phyloP scores from a whole-genome alignment of 345 rosid genomes.

The Microthlaspi erraticum region DNA sequence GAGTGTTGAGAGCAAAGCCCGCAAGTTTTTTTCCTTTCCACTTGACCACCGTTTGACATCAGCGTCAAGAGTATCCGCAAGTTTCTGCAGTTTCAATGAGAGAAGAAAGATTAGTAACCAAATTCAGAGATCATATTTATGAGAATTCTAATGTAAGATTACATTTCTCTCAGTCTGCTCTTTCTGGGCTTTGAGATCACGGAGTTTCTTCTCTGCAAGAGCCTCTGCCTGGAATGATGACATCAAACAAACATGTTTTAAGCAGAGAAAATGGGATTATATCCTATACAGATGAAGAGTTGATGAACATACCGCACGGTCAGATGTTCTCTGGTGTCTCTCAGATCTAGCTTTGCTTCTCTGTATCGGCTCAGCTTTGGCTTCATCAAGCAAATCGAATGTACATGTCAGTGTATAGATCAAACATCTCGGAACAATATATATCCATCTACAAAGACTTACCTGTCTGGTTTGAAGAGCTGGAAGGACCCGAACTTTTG shows the following conservation, averaged over 20 bases:
- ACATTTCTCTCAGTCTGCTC: slow-evolving; percentile 97
- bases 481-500: slow-evolving; percentile 51
- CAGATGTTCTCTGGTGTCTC: slow-evolving; percentile 81
- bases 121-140: slow-evolving; percentile 9
- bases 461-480: slow-evolving; percentile 54
- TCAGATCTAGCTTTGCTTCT: slow-evolving; percentile 72
- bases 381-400: slow-evolving; percentile 48
- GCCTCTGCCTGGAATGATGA: slow-evolving; percentile 76
- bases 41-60: slow-evolving; percentile 94
- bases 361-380: slow-evolving; percentile 61
- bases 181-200: slow-evolving; percentile 78
- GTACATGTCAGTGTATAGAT: slow-evolving; percentile 26
- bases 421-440: slow-evolving; percentile 23
- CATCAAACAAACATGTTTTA: slow-evolving; percentile 32
- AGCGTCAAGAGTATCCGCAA: slow-evolving; percentile 78
- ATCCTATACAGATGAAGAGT: slow-evolving; percentile 12
- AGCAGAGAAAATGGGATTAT: slow-evolving; percentile 22
- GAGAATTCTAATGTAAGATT: slow-evolving; percentile 32
- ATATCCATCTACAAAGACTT: slow-evolving; percentile 26
- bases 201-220: slow-evolving; percentile 92
- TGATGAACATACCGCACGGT: slow-evolving; percentile 70
- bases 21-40: slow-evolving; percentile 89
- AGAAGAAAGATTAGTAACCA: slow-evolving; percentile 26
- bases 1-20: slow-evolving; percentile 89
- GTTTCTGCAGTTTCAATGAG: slow-evolving; percentile 58